Conservation (phyloP, 1,284 basidiomycete genomes). For the Anthracocystis setariae region DNA sequence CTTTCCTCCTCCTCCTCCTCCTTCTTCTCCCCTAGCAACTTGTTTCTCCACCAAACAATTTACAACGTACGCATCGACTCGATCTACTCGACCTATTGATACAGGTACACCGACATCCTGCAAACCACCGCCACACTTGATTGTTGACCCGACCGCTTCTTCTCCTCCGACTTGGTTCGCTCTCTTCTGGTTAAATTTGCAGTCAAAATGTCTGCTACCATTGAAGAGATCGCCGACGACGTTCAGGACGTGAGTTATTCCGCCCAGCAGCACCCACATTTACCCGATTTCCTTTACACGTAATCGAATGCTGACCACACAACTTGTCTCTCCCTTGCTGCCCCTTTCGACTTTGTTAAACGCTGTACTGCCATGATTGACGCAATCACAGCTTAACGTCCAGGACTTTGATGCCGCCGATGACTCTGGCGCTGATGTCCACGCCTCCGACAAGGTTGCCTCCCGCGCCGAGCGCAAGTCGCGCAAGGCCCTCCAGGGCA, state of each 20-base stretch:
- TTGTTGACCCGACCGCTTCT: conserved; percentile 7
- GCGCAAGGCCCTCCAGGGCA: conserved; percentile 65
- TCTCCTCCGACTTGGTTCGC: no score
- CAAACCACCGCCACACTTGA: neutral
- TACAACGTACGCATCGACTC: conserved; percentile 21
- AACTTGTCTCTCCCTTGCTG: neutral
- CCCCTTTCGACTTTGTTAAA: neutral
- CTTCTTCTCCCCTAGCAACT: conserved; percentile 18
- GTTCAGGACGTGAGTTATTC: conserved; percentile 72
- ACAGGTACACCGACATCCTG: neutral
- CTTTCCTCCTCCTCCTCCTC: conserved; percentile 1
- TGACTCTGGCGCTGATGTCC: conserved; percentile 73
- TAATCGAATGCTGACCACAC: conserved; percentile 4
- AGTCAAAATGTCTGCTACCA: conserved; percentile 69
- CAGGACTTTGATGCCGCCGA: conserved; percentile 77
- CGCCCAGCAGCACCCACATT: conserved; percentile 63
- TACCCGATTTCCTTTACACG: no score
- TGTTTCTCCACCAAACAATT: conserved; percentile 10
- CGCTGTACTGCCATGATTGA: neutral
- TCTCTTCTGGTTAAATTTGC: conserved; percentile 1
- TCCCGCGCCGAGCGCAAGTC: conserved; percentile 70
- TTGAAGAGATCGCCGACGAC: conserved; percentile 78
- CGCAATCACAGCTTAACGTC: conserved; percentile 66
- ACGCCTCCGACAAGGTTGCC: conserved; percentile 90
- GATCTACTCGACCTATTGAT: neutral